These are phyloP conservation scores for Rhizophora apiculata DNA, from an alignment of 345 rosid species.

Conservation along the genomic window DNA sequence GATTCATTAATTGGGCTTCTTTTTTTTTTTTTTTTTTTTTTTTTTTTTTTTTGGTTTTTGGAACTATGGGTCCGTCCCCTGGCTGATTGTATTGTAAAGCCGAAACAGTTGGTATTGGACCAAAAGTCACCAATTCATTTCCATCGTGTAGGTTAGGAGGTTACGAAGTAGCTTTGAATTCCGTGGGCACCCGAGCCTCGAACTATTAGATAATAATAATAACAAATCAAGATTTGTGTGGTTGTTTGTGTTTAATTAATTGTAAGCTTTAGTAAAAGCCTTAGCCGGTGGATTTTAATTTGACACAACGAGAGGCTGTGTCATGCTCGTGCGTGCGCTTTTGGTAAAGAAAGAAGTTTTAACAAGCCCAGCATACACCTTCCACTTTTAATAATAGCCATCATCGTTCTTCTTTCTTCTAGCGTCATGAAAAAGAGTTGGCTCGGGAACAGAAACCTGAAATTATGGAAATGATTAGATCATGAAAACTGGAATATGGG, in stretches of 20 bases:
- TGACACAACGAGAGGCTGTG: background rate
- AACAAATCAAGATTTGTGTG: background rate
- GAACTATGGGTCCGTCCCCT: too few relatives aligned
- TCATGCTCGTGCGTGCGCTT: background rate
- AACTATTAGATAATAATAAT: background rate
- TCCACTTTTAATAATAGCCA: background rate
- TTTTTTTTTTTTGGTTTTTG: too few relatives aligned
- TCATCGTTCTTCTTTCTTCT: background rate
- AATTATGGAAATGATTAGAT: constrained; percentile 20
- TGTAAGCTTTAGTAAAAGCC: constrained; percentile 3
- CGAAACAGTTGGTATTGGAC: too few relatives aligned
- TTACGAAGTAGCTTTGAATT: too few relatives aligned
- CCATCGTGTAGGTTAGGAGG: too few relatives aligned
- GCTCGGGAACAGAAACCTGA: constrained; percentile 16
- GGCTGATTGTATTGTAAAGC: too few relatives aligned
- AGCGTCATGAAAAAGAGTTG: background rate
- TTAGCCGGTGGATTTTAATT: background rate
- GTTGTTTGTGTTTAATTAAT: background rate
- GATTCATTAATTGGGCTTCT: too few relatives aligned
- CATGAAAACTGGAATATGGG: background rate
- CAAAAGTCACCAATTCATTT: too few relatives aligned
- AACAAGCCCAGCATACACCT: background rate
- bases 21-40: too few relatives aligned
- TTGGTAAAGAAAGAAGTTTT: background rate
- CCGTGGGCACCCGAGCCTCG: too few relatives aligned